Evolutionary conservation across 352 stramenopile genomes (phyloP), one percentile per base, ranked within the genome.

Genomic region (Pythium myriotylum): DNA sequence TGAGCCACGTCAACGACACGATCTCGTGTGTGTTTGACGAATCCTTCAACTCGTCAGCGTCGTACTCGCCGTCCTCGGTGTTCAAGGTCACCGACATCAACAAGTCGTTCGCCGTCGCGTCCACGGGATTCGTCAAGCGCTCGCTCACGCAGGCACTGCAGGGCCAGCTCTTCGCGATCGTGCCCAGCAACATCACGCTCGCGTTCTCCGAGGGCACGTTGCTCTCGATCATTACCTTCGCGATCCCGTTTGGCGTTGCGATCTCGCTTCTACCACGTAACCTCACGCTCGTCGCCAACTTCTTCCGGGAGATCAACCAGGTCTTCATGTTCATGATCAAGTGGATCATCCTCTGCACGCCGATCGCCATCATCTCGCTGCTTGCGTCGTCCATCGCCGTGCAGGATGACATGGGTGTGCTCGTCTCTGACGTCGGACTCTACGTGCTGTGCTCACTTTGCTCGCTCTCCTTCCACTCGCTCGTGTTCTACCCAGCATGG

Each of bases 281-380:
- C 48, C 49, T 62, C 54, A 67, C 41, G 19, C 23, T 62, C 35
- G 45, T 77, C 3, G 41, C 27, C 27, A 58, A 58, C 43, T 59
- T 79, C n/a, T 65, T 76, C 22, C 63, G 64, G 10, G 62, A 76
- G 35, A 51, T 73, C 46, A 70, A 72, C 61, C 59, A 57, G 27
- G 62, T 72, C 1, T 68, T 81, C 59, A 72, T 78, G 55, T 41
- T 17, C n/a, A 67, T 81, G 54, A 72, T 82, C 58, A 51, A 58
- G 39, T 64, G 57, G 50, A 49, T 83, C 35, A 74, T 85, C 53
- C 43, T 50, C 20, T 78, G 62, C 53, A 82, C 62, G n/a, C 76
- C 72, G 2, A 27, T 79, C 35, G 69, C 67, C 7, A 67, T 77
- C 50, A 54, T 73, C 48, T 81, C 72, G 47, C 51, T 81, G 32